Base-by-base conservation (phyloP, 768 basidiomycete species). In the Mrakia gelida region DNA sequence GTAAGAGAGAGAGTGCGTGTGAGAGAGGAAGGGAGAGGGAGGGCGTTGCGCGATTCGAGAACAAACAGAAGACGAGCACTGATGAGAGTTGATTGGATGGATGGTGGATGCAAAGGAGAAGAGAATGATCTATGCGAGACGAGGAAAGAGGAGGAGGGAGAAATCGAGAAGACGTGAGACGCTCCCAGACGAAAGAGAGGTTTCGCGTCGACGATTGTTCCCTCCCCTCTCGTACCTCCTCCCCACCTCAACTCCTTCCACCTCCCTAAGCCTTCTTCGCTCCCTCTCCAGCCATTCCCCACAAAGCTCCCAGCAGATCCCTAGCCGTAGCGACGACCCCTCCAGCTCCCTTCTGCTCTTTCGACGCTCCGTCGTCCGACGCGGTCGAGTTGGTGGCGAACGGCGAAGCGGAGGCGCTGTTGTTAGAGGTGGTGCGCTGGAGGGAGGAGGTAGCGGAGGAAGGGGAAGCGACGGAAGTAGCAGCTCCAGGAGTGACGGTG, bases 291-390 rank as follows among this genome's bases (percentile, higher is more conserved):
- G 41, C 68, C 68, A 71, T 73, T 18, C 85, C 84, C 89, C 89
- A 90, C 78, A 90, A 85, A 30, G 87, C 85, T 30, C 92, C 91
- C 28, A 94, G 82, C 81, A 91, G 90, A 63, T 92, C 91, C 28
- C 92, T 90, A 2, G 93, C 93, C 73, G 88, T 90, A 63, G 89
- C 90, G 77, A 94, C 91, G 59, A 95, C 87, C 30, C 82, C 83
- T 71, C 82, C 83, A 67, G 81, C 82, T 21, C 81, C 80, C 62
- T 79, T 78, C 49, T 80, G 71, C 71, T 80, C 77, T 72, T 75
- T 41, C 56, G 32, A 80, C 80, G 43, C 71, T 30, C 80, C 79
- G 5, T 79, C 78, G 10, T 82, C 80, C n/a, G 73, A 13, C 56
- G 32, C 30, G 30, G 43, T 28, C 59, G 59, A 59, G 26, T 26